Base-by-base conservation (phyloP, 352 stramenopile species). In the Phytopythium cucurbitacearum region DNA sequence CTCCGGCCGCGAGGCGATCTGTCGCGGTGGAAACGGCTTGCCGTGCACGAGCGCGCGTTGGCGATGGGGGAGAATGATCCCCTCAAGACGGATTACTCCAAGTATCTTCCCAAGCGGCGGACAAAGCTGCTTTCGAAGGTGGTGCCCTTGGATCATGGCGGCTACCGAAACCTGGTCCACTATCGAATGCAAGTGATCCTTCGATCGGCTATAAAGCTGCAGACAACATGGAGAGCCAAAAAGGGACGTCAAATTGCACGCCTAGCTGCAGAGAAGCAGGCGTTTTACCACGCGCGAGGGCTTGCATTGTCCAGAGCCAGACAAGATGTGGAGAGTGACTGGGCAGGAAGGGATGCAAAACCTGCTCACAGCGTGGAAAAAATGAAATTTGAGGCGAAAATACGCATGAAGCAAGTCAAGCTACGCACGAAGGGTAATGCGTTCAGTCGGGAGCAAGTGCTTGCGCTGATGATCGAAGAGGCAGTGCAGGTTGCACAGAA, bases 381-480 rank as follows among this genome's bases (percentile, higher is more conserved):
- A 68, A 96, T 97, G 84, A 97, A 96, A 52, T 97, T 96, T 55
- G 89, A 98, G 56, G 89, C 89, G 2, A 96, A 94, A 62, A 91
- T 98, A 35, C 84, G 91, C 28, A 97, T 97, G 80, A 87, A 89
- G 33, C 91, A 98, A 63, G 88, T 92, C 13, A 95, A 96, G 62
- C 62, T 97, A 16, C 77, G 89, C 11, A 91, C 90, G 3, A 91
- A 93, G 47, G 89, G 87, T 4, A 83, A 92, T 21, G 56, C 63
- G 21, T 81, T 96, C 50, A 77, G 57, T 40, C 79, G 89, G 0
- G 80, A 94, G 28, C 82, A 94, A 62, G 82, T 96, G 9, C 48
- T 97, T 5, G 65, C 70, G 5, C 48, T 96, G 8, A 75, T 97
- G 62, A 83, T 80, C 32, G 85, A 96, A 44, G 89, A 97, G 64